A percentile compares a stretch with the other conserved stretches of the same genome.
These are phyloP conservation scores for Nicotiana sylvestris DNA, from an alignment of 257 asterid species.

Conservation along the genomic window DNA sequence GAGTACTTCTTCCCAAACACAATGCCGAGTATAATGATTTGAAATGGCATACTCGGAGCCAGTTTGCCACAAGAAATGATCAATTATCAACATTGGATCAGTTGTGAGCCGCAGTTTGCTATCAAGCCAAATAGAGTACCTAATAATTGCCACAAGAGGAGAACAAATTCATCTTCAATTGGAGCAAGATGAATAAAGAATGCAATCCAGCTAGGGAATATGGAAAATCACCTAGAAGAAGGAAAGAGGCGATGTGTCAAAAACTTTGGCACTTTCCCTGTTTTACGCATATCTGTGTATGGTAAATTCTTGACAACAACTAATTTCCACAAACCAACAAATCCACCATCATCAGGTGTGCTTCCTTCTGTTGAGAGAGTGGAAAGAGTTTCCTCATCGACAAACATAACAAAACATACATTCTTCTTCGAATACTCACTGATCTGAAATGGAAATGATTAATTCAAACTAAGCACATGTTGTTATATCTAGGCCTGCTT, in stretches of 20 bases:
- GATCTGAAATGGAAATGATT: conserved; percentile 40
- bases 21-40: conserved; percentile 81
- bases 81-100: conserved; percentile 82
- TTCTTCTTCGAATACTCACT: conserved; percentile 84
- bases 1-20: conserved; percentile 94
- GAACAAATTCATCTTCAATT: conserved; percentile 10
- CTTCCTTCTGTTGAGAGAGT: conserved; percentile 70
- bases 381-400: conserved; percentile 69
- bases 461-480: conserved; percentile 10
- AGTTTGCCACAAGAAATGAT: conserved; percentile 73
- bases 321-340: conserved; percentile 80
- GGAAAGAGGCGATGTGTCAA: conserved; percentile 91
- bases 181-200: conserved; percentile 7
- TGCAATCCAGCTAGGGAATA: background rate
- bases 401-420: conserved; percentile 86
- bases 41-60: conserved; percentile 89
- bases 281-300: conserved; percentile 70
- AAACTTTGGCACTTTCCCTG: conserved; percentile 93
- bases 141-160: conserved; percentile 23
- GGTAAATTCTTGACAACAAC: conserved; percentile 75
- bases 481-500: conserved; percentile 5
- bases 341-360: conserved; percentile 61
- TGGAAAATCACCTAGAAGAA: conserved; percentile 71
- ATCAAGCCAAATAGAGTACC: conserved; percentile 96
- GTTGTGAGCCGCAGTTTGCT: conserved; percentile 86